These are phyloP conservation scores for Calonectria honghensis DNA, from an alignment of 2,329 filamentous ascomycete species.

Conservation along the genomic window DNA sequence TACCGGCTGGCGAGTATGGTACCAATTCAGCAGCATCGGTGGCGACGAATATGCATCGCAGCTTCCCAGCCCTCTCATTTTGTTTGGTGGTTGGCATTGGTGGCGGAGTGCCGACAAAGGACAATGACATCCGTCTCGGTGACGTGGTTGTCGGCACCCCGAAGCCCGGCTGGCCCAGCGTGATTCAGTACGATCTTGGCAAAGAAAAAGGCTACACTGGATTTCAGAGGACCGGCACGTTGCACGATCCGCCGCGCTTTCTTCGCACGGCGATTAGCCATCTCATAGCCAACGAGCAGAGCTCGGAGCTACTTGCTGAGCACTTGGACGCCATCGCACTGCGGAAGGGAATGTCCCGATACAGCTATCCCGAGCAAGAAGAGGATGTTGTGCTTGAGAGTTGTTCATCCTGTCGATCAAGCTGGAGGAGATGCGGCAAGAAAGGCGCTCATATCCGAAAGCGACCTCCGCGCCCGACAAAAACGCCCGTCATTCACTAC, in stretches of 20 bases:
- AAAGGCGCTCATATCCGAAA: too few species aligned
- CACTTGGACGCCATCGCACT: neutral
- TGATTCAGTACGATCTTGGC: neutral
- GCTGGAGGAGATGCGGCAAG: too few species aligned
- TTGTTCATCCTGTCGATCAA: neutral
- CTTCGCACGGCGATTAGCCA: neutral
- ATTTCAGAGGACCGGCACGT: neutral
- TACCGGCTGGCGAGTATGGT: constrained; percentile 41
- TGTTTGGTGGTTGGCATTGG: too few species aligned
- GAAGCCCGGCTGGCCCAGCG: too few species aligned
- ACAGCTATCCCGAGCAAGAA: neutral
- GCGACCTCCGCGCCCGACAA: too few species aligned
- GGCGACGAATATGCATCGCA: constrained; percentile 35
- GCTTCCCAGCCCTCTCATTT: too few species aligned
- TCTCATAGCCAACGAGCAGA: neutral
- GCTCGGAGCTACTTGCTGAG: neutral
- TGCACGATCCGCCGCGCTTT: neutral
- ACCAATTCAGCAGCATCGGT: constrained; percentile 39
- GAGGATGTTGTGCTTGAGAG: neutral
- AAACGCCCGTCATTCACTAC: too few species aligned
- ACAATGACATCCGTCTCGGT: too few species aligned
- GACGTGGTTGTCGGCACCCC: too few species aligned
- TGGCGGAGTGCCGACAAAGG: too few species aligned
- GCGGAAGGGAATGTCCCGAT: neutral
- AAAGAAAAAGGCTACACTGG: neutral